These are phyloP conservation scores for Exophiala xenobiotica DNA, from an alignment of 2,329 filamentous ascomycete species.

Conservation along the genomic window DNA sequence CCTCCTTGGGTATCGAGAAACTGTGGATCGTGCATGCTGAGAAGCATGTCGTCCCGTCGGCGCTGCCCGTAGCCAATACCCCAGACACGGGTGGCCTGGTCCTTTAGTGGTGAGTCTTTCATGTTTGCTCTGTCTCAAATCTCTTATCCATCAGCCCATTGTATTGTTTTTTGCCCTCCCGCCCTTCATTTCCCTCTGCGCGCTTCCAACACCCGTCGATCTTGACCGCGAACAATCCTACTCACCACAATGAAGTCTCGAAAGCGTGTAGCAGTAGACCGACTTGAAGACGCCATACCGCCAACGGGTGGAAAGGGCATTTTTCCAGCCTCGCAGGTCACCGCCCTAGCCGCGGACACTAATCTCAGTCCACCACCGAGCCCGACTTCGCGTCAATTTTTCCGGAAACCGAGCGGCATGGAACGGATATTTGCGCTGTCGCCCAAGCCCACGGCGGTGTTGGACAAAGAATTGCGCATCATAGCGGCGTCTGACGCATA, in stretches of 20 bases:
- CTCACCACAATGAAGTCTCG: constrained; percentile 19
- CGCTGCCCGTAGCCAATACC: constrained; percentile 1
- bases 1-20: neutral
- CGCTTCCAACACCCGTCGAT: neutral
- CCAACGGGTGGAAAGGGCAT: constrained; percentile 8
- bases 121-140: neutral
- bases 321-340: constrained; percentile 14
- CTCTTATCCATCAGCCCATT: neutral
- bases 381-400: constrained; percentile 3
- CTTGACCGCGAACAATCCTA: too few relatives aligned
- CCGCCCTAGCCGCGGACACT: constrained; percentile 12
- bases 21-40: neutral
- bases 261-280: constrained; percentile 19
- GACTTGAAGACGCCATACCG: constrained; percentile 13
- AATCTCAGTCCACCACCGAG: constrained; percentile 20
- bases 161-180: neutral
- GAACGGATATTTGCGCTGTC: constrained; percentile 33
- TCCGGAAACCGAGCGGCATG: constrained; percentile 21
- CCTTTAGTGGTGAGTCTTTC: neutral
- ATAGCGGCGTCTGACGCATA: constrained; percentile 48
- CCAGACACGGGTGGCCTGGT: neutral
- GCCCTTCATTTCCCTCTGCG: neutral
- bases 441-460: constrained; percentile 41
- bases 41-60: neutral
- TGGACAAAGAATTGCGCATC: constrained; percentile 40